Base-by-base conservation (phyloP, 495 filamentous ascomycete genomes). In the Penicillium daleae region DNA sequence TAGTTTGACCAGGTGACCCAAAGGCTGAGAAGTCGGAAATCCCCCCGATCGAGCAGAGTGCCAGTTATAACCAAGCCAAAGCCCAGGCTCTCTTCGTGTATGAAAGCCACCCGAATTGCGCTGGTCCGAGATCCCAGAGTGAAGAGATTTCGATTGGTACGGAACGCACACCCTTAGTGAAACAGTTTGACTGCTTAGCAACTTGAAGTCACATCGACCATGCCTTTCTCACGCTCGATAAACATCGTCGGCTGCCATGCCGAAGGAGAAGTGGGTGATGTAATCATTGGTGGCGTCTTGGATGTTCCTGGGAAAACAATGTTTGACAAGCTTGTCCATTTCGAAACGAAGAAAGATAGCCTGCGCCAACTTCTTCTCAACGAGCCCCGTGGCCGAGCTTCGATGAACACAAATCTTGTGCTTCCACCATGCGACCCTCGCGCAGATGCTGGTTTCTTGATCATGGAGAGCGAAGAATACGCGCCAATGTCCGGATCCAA, bases 401-500 rank as follows among this genome's bases (percentile, higher is more conserved):
- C 74, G 1, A 74, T 73, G 65, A 70, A 69, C 57, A 69, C 62
- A 2, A 78, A 78, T 57, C 63, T 78, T 0, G 17, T 78, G n/a
- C 66, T 78, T 2, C 74, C 76, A 1, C 71, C 74, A 6, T 76
- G 72, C 44, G 65, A 76, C 44, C 73, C 73, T 8, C 58, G 57
- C 13, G 76, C 76, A 8, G 73, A 76, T 63, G 71, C 69, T 8
- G 76, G 76, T 0, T 76, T 78, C 61, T 22, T 78, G 44, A 77
- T 77, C 55, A 75, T 78, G 72, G 76, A 78, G 54, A 74, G 71
- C 60, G 70, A 78, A 21, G 74, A 78, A 40, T 76, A 75, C 39
- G 61, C 73, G 4, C 70, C 74, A 12, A 78, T 78, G 76, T 76
- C 74, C 4, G 76, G 76, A 4, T 67, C 66, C 2, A 78, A 78